Conservation (phyloP, 768 basidiomycete genomes). For the Lactarius tabidus region DNA sequence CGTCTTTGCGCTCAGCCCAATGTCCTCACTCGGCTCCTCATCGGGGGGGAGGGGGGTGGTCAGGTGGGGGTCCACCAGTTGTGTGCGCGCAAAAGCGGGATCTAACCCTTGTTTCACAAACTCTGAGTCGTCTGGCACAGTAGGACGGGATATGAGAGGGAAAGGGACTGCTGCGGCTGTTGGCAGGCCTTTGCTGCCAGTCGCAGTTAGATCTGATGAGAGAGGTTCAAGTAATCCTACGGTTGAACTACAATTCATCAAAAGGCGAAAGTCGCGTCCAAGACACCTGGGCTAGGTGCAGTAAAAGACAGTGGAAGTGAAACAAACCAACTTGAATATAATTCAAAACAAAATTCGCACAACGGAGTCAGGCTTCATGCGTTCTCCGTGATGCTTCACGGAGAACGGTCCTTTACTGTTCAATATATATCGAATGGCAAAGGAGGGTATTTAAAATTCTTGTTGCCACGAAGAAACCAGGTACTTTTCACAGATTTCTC, state of each 20-base stretch:
- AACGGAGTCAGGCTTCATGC: no score
- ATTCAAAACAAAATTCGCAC: no score
- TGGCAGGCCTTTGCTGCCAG: conserved; percentile 12
- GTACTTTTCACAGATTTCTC: no score
- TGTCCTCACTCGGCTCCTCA: conserved; percentile 39
- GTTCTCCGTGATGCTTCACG: no score
- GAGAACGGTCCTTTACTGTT: no score
- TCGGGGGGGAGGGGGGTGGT: conserved; percentile 43
- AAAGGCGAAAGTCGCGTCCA: conserved; percentile 4
- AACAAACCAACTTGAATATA: no score
- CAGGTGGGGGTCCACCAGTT: conserved; percentile 56
- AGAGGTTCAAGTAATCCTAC: conserved; percentile 7
- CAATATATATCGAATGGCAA: no score
- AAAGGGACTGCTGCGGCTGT: conserved; percentile 49
- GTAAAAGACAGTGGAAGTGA: no score
- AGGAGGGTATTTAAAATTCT: no score
- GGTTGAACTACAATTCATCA: conserved; percentile 8
- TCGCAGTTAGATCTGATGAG: conserved; percentile 10
- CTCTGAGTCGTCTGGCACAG: conserved; percentile 64
- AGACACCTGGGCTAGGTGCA: conserved; percentile 2
- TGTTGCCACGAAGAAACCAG: no score
- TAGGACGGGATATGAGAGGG: conserved; percentile 60
- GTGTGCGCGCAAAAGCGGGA: conserved; percentile 63
- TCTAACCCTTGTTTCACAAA: conserved; percentile 79
- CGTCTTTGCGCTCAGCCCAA: conserved; percentile 55